Conservation (phyloP, 2,329 filamentous ascomycete species). For the Alternaria conjuncta region DNA sequence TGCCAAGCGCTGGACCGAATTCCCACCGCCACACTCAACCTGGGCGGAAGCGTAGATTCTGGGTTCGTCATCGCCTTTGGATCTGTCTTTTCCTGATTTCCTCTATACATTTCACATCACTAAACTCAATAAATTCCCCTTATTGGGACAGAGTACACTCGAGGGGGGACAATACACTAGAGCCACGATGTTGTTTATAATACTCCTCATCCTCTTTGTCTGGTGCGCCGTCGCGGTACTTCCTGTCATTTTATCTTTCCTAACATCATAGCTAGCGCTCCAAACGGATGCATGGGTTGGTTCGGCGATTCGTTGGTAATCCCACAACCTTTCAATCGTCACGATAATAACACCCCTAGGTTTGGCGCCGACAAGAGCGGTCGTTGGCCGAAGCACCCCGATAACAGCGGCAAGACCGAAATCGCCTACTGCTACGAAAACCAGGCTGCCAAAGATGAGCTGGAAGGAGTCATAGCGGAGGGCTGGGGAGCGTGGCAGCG, state of each 20-base stretch:
- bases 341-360: not conserved
- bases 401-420: not conserved
- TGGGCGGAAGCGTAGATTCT: not conserved
- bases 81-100: not conserved
- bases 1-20: not conserved
- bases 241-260: not conserved
- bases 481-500: not conserved
- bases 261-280: not conserved
- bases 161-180: not conserved
- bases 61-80: too few relatives aligned
- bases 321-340: not conserved
- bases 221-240: not conserved
- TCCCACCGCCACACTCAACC: not conserved
- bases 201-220: not conserved
- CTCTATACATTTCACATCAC: not conserved
- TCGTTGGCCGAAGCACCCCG: not conserved
- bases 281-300: not conserved
- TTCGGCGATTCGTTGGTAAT: not conserved
- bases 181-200: not conserved
- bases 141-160: too few relatives aligned
- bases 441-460: not conserved
- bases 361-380: conserved; percentile 1
- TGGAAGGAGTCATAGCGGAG: not conserved
- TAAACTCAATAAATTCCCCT: not conserved
- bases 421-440: not conserved